phyloP scores from a whole-genome alignment of 441 rosid species.

The Croton laevigatus region DNA sequence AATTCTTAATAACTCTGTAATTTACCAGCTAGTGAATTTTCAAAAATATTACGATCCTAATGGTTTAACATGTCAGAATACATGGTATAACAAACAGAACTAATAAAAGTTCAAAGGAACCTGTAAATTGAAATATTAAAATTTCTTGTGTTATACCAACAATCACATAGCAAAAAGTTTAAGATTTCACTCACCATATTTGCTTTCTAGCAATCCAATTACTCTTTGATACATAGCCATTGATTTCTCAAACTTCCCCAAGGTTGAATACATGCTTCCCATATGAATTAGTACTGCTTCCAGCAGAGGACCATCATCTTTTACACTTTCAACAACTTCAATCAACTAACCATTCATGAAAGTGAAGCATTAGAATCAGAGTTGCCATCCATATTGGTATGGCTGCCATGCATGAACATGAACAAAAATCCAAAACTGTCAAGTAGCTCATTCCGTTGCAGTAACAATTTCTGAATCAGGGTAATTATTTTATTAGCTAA shows the following conservation, averaged over 20 bases:
- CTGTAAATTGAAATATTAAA: neutral
- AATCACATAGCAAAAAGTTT: neutral
- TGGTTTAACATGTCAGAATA: neutral
- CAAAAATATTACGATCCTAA: neutral
- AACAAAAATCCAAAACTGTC: too few relatives aligned
- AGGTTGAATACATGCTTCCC: constrained; percentile 75
- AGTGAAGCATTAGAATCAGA: constrained; percentile 18
- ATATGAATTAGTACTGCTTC: constrained; percentile 71
- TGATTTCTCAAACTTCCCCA: constrained; percentile 65
- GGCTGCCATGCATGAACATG: neutral
- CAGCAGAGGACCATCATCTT: constrained; percentile 56
- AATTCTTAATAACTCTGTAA: neutral
- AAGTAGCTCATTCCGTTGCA: too few relatives aligned
- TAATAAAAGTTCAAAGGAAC: neutral
- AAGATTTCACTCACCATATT: constrained; percentile 42
- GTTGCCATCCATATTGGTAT: neutral
- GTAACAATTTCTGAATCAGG: too few relatives aligned
- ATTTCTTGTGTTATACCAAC: neutral
- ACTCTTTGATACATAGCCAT: constrained; percentile 49
- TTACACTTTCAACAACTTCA: constrained; percentile 44
- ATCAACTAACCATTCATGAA: constrained; percentile 51
- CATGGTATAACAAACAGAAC: neutral
- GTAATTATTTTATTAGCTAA: too few relatives aligned
- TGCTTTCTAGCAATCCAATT: constrained; percentile 48
- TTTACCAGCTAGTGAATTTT: neutral